Base-by-base conservation (phyloP, 106 monocot genomes). In the Amphibolis antarctica region DNA sequence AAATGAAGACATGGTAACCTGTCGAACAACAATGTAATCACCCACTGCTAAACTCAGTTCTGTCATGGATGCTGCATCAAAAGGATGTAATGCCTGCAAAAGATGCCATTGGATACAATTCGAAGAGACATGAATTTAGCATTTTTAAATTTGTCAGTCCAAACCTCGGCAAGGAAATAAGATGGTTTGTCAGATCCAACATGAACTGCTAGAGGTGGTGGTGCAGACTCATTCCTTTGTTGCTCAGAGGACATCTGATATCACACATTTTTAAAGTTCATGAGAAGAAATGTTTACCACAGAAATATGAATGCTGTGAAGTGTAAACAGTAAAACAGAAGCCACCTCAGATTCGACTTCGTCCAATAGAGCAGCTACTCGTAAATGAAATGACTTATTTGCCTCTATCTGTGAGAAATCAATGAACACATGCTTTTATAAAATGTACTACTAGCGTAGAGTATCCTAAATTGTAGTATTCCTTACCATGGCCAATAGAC, bases 161-260 rank as follows among this genome's bases (percentile, higher is more conserved):
- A 74, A 52, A 96, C 94, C 89, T 96, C 94, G 57, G 89, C 94
- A 54, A 96, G 94, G 74, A 80, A 96, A 72, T 86, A 96, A 23
- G 70, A 67, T 44, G 76, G 77, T 73, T 89, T 84, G 59, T 89
- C 89, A 51, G 80, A 73, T 26, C 79, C 75, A 49, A 77, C 76
- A 61, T 73, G 75, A 18, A 77, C 55, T 47, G 71, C 76, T 51
- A 60, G 45, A n/a, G 86, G 73, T 55, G 89, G 94, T 55, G 76
- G 79, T 47, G 78, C 77, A 57, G 89, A 89, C 9, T 86, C 94
- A 74, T 82, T 96, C 63, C 72, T 55, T 76, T 96, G 94, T 64
- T 89, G 89, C 66, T 96, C 94, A 44, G 79, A 68, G 45, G 71
- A 65, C 73, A 96, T 90, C 94, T 96, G 64, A 18, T 69, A 3